Conservation (phyloP, 1,284 basidiomycete species). For the Gastroboletus turbinatus region DNA sequence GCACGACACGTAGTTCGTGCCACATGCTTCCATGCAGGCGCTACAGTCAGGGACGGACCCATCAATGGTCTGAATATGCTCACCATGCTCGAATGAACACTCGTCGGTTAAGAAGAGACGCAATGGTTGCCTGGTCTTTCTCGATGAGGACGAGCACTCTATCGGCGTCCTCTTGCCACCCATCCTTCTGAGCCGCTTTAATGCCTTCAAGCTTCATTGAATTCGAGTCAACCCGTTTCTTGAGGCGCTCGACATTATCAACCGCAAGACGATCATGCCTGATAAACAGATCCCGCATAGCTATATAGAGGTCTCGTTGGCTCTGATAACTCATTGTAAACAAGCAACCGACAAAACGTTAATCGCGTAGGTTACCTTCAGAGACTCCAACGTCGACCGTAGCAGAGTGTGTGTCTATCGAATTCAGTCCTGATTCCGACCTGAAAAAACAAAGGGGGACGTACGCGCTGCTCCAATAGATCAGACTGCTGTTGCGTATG, state of each 20-base stretch:
- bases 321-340: constrained; percentile 43
- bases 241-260: constrained; percentile 83
- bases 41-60: constrained; percentile 2
- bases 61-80: constrained; percentile 24
- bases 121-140: constrained; percentile 75
- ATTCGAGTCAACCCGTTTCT: constrained; percentile 78
- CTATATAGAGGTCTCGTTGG: constrained; percentile 86
- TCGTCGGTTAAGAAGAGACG: constrained; percentile 65
- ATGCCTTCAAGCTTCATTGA: constrained; percentile 75
- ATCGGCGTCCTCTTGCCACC: constrained; percentile 83
- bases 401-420: constrained; percentile 55
- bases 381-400: constrained; percentile 66
- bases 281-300: constrained; percentile 80
- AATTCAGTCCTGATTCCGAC: background rate
- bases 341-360: background rate
- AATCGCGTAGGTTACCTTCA: constrained; percentile 56
- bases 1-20: constrained; percentile 85
- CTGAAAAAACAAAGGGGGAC: constrained; percentile 30
- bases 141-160: constrained; percentile 67
- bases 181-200: constrained; percentile 67
- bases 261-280: constrained; percentile 81
- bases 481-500: constrained; percentile 78
- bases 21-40: constrained; percentile 65
- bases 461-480: constrained; percentile 73
- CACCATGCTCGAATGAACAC: constrained; percentile 85